Conservation (phyloP, 1,284 basidiomycete species). For the Tausonia pullulans region DNA sequence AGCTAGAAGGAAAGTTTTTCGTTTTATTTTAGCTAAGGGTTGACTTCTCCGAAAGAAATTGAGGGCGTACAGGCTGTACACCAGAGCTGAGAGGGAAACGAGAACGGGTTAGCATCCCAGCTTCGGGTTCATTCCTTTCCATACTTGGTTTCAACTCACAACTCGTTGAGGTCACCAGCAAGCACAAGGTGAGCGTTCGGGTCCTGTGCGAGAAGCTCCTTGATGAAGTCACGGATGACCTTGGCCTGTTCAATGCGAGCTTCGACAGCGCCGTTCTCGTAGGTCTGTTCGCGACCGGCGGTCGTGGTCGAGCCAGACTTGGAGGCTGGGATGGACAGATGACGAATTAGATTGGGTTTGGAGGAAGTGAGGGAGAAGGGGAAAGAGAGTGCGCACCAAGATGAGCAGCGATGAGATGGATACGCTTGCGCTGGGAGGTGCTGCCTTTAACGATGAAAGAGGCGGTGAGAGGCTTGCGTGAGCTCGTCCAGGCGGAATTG, state of each 20-base stretch:
- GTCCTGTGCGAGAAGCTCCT: conserved; percentile 40
- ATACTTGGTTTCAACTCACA: conserved; percentile 11
- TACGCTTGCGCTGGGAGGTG: conserved; percentile 36
- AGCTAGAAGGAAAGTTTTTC: conserved; percentile 37
- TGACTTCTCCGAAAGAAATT: no score
- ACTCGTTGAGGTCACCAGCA: conserved; percentile 56
- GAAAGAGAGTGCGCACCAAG: conserved; percentile 23
- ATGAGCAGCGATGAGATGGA: conserved; percentile 51
- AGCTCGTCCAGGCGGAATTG: conserved; percentile 46
- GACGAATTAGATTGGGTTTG: no score
- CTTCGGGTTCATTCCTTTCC: no score
- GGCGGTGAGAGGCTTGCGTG: conserved; percentile 47
- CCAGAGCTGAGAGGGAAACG: conserved; percentile 31
- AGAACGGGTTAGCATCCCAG: background rate
- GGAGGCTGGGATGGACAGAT: conserved; percentile 30
- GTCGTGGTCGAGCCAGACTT: conserved; percentile 48
- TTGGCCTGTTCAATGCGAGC: conserved; percentile 44
- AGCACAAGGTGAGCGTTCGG: conserved; percentile 41
- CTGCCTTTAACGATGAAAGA: conserved; percentile 40
- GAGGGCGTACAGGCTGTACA: conserved; percentile 37
- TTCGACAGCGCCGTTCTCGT: conserved; percentile 46
- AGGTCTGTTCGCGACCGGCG: conserved; percentile 44
- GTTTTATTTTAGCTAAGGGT: background rate
- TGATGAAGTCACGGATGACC: conserved; percentile 43
- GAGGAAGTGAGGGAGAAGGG: no score